Percentiles rank a stretch among this genome's conserved stretches.
These are phyloP conservation scores for Eustoma russellianum DNA, from an alignment of 257 asterid genomes.

Conservation along the genomic window DNA sequence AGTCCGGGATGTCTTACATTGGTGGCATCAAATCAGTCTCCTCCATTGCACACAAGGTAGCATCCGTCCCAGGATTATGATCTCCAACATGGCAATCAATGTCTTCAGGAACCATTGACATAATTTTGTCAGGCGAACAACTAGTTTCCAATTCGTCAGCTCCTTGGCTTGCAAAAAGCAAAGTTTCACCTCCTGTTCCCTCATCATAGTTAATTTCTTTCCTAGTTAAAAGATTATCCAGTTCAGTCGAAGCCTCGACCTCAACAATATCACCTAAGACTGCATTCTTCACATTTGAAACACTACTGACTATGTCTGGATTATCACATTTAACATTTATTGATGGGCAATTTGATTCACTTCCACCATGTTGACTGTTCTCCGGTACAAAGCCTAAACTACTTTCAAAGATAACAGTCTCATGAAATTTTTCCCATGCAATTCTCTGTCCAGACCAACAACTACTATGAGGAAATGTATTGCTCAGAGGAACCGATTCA, in stretches of 20 bases:
- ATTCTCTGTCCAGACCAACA: slow-evolving; percentile 9
- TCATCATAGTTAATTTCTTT: slow-evolving; percentile 1
- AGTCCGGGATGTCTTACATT: slow-evolving; percentile 31
- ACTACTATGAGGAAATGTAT: not conserved
- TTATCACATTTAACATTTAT: slow-evolving; percentile 20
- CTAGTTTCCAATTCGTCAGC: slow-evolving; percentile 2
- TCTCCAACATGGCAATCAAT: slow-evolving; percentile 20
- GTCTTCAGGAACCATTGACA: slow-evolving; percentile 18
- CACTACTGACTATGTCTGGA: slow-evolving; percentile 23
- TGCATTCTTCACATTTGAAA: slow-evolving; percentile 15
- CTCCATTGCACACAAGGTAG: slow-evolving; percentile 10
- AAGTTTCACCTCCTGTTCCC: slow-evolving; percentile 1
- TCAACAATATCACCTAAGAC: slow-evolving; percentile 10
- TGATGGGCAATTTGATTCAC: slow-evolving; percentile 19
- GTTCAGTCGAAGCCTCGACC: slow-evolving; percentile 25
- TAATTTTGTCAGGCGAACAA: slow-evolving; percentile 11
- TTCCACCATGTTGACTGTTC: slow-evolving; percentile 12
- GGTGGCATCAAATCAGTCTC: slow-evolving; percentile 22
- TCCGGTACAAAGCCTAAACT: slow-evolving; percentile 18
- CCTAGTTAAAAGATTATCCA: not conserved
- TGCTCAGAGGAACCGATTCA: slow-evolving; percentile 10
- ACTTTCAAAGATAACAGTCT: slow-evolving; percentile 17
- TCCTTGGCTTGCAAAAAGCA: slow-evolving; percentile 1
- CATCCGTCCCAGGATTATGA: slow-evolving; percentile 15
- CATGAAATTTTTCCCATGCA: slow-evolving; percentile 15